Percentiles rank a stretch among this genome's conserved stretches.
Conservation (phyloP, 192 early-diverging fungal genomes). For the Kickxella alabastrina region DNA sequence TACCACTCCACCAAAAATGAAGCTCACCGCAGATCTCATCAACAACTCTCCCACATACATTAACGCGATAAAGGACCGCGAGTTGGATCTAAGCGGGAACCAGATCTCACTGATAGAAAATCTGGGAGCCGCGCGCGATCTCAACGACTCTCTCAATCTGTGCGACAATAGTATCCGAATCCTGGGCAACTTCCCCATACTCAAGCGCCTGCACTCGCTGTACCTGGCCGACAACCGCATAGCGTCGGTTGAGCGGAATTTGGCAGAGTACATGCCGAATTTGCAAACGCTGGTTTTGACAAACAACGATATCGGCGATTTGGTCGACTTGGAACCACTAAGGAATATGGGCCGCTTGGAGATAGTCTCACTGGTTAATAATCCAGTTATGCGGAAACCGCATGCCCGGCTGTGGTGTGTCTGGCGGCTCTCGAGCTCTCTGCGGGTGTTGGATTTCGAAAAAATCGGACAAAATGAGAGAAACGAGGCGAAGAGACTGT, state of each 20-base stretch:
- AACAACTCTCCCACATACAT: conserved; percentile 62
- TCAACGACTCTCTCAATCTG: conserved; percentile 89
- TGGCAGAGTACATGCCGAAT: conserved; percentile 69
- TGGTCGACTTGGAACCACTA: conserved; percentile 83
- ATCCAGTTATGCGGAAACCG: conserved; percentile 79
- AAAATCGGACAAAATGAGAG: conserved; percentile 74
- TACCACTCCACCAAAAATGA: conserved; percentile 49
- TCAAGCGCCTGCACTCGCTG: conserved; percentile 69
- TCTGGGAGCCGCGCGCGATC: conserved; percentile 89
- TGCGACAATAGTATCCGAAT: conserved; percentile 86
- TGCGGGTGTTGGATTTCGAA: conserved; percentile 87
- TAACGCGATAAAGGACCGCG: conserved; percentile 86
- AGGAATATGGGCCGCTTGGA: conserved; percentile 44
- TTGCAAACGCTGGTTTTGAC: conserved; percentile 77
- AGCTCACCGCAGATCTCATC: conserved; percentile 73
- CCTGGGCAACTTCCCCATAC: conserved; percentile 83
- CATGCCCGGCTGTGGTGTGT: conserved; percentile 84
- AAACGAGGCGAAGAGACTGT: conserved; percentile 70
- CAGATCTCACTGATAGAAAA: conserved; percentile 93
- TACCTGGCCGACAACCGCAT: conserved; percentile 90
- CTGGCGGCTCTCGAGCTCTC: conserved; percentile 61
- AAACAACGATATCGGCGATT: conserved; percentile 80
- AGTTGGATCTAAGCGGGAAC: conserved; percentile 83
- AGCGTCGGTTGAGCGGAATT: conserved; percentile 64
- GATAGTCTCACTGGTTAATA: conserved; percentile 77